phyloP scores from a whole-genome alignment of 2,329 filamentous ascomycete genomes.

The Anisogramma anomala region DNA sequence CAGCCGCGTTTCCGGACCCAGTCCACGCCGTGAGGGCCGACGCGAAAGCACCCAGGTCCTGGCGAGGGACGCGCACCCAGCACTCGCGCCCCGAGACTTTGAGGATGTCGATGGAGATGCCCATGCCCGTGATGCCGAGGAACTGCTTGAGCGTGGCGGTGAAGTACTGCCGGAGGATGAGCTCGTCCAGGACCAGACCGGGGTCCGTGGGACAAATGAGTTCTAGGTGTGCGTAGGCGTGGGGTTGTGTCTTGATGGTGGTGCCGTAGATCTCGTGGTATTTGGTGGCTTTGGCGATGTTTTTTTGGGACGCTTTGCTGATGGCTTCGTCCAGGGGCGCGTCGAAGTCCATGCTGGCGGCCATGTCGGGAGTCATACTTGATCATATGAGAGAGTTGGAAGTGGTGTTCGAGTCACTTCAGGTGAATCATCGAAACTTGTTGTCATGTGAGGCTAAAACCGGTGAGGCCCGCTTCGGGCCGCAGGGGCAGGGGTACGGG shows the following conservation, averaged over 20 bases:
- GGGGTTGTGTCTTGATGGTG: constrained; percentile 40
- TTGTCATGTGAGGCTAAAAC: too few species aligned
- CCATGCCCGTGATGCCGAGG: constrained; percentile 55
- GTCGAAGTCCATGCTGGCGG: constrained; percentile 19
- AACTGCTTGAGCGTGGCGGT: constrained; percentile 54
- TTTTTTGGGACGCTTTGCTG: constrained; percentile 17
- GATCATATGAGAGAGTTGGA: neutral
- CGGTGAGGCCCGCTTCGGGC: too few species aligned
- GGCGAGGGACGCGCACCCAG: constrained; percentile 54
- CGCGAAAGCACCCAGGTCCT: constrained; percentile 48
- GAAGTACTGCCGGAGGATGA: constrained; percentile 53
- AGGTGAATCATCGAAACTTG: too few species aligned
- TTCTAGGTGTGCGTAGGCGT: constrained; percentile 46
- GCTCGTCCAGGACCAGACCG: constrained; percentile 37
- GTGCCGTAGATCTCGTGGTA: constrained; percentile 38
- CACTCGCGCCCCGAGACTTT: constrained; percentile 43
- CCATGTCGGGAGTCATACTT: neutral
- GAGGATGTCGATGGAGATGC: constrained; percentile 60
- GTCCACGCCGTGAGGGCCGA: constrained; percentile 57
- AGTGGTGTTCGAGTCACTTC: neutral
- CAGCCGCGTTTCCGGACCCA: constrained; percentile 34
- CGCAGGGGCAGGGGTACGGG: too few species aligned
- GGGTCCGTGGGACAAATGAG: constrained; percentile 23
- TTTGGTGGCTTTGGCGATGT: constrained; percentile 26
- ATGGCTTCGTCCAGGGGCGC: neutral